Percentiles rank a stretch among this genome's conserved stretches.
Conservation (phyloP, 352 stramenopile species). For the Pythium insidiosum region DNA sequence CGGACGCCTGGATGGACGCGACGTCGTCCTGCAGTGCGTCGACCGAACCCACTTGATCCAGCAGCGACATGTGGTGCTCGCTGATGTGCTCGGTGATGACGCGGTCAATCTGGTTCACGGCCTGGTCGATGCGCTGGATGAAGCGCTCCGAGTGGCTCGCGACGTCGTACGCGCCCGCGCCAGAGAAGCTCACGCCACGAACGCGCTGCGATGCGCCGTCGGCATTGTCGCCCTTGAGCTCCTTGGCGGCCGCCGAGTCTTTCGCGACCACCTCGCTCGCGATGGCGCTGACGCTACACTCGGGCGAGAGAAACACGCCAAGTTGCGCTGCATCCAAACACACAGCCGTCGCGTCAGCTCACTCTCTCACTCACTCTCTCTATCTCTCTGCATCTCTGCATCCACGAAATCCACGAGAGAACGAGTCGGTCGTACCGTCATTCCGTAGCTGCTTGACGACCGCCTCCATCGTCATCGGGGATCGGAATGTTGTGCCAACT, state of each 20-base stretch:
- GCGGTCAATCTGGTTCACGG: slow-evolving; percentile 62
- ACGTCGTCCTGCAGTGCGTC: slow-evolving; percentile 64
- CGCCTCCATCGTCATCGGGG: slow-evolving; percentile 50
- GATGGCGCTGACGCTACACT: slow-evolving; percentile 74
- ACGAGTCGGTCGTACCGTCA: slow-evolving; percentile 52
- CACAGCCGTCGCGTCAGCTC: neutral
- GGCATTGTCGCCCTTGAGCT: slow-evolving; percentile 6
- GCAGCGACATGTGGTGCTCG: slow-evolving; percentile 58
- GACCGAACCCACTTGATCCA: slow-evolving; percentile 70
- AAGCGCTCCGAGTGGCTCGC: slow-evolving; percentile 70
- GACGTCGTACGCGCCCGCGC: neutral
- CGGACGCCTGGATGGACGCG: slow-evolving; percentile 40
- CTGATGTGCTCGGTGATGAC: slow-evolving; percentile 76
- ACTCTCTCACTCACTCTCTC: too few species aligned
- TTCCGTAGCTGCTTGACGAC: slow-evolving; percentile 66
- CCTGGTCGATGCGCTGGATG: slow-evolving; percentile 53
- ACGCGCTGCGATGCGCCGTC: too few species aligned
- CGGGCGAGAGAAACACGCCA: slow-evolving; percentile 56
- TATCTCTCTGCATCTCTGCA: too few species aligned
- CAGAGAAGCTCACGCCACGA: slow-evolving; percentile 4
- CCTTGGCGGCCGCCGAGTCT: slow-evolving; percentile 35
- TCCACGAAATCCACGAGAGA: too few species aligned
- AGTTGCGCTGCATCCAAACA: slow-evolving; percentile 40
- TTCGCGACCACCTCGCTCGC: slow-evolving; percentile 66
- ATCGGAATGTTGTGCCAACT: too few species aligned